Evolutionary conservation across 768 basidiomycete species (phyloP).

Genomic region (Phaeolepiota aurea): DNA sequence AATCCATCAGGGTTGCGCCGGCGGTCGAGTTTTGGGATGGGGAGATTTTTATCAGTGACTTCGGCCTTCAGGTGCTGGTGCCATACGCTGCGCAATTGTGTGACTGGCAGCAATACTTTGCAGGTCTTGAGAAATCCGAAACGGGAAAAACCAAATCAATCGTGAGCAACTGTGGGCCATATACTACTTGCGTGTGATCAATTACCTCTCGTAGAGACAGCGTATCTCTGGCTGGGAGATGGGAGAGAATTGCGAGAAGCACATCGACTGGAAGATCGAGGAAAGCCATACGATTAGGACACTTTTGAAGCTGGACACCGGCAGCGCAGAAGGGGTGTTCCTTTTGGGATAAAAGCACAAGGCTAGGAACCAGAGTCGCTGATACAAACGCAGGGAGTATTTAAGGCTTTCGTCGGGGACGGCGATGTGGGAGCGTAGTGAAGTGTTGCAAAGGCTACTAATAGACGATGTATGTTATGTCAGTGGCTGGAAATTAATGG

Average conservation of each 20-base stretch:
- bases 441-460: too few relatives aligned
- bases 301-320: too few relatives aligned
- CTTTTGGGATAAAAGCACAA: too few relatives aligned
- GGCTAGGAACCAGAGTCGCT: too few relatives aligned
- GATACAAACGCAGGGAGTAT: too few relatives aligned
- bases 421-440: too few relatives aligned
- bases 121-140: conserved; percentile 36
- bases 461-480: too few relatives aligned
- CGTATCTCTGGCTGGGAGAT: conserved; percentile 33
- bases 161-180: neutral
- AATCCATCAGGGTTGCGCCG: conserved; percentile 24
- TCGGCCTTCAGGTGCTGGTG: conserved; percentile 29
- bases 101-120: conserved; percentile 29
- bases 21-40: conserved; percentile 31
- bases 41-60: conserved; percentile 33
- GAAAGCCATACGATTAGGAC: too few relatives aligned
- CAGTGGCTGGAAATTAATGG: neutral
- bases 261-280: conserved; percentile 39
- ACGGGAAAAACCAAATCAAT: neutral
- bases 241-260: conserved; percentile 30
- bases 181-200: too few relatives aligned
- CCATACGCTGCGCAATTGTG: conserved; percentile 46
- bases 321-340: too few relatives aligned
- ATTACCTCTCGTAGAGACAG: conserved; percentile 39
- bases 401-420: too few relatives aligned